phyloP scores from a whole-genome alignment of 1,284 basidiomycete species.

The Marasmius fiardii region DNA sequence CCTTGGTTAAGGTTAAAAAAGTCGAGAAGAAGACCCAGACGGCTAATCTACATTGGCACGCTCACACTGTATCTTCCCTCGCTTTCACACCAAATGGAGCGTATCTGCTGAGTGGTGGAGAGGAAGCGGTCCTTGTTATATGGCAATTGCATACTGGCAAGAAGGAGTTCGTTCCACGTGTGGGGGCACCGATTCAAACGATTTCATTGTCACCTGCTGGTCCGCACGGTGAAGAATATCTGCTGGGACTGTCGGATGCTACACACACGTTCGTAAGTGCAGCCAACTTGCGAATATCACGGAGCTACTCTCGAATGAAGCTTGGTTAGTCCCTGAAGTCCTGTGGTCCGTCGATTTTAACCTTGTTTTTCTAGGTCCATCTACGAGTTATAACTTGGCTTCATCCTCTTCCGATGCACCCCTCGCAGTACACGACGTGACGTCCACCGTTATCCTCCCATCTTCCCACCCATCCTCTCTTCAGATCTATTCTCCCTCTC shows the following conservation, averaged over 20 bases:
- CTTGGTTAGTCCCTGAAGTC: constrained; percentile 46
- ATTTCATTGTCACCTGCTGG: constrained; percentile 52
- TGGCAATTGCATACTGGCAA: constrained; percentile 90
- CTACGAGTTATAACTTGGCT: constrained; percentile 34
- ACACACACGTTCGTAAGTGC: constrained; percentile 79
- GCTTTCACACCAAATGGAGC: constrained; percentile 90
- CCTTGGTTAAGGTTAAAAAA: constrained; percentile 47
- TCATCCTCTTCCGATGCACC: constrained; percentile 47
- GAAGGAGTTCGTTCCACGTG: constrained; percentile 89
- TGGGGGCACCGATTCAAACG: constrained; percentile 84
- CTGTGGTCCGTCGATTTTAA: background rate
- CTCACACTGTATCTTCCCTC: constrained; percentile 89
- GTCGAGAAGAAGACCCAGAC: constrained; percentile 79
- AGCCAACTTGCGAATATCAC: constrained; percentile 67
- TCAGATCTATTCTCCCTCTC: constrained; percentile 82
- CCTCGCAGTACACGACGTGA: constrained; percentile 67
- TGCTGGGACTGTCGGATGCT: constrained; percentile 82
- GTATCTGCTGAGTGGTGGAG: constrained; percentile 92
- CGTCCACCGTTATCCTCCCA: constrained; percentile 81
- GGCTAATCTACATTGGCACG: constrained; percentile 94
- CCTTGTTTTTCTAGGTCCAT: constrained; percentile 38
- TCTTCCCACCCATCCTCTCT: constrained; percentile 95
- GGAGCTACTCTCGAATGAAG: constrained; percentile 78
- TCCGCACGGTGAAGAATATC: constrained; percentile 78
- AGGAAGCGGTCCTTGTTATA: constrained; percentile 93